Percentiles rank a stretch among this genome's conserved stretches.
Evolutionary conservation across 192 early-diverging fungal species (phyloP).

Genomic region (Coemansia sp.): DNA sequence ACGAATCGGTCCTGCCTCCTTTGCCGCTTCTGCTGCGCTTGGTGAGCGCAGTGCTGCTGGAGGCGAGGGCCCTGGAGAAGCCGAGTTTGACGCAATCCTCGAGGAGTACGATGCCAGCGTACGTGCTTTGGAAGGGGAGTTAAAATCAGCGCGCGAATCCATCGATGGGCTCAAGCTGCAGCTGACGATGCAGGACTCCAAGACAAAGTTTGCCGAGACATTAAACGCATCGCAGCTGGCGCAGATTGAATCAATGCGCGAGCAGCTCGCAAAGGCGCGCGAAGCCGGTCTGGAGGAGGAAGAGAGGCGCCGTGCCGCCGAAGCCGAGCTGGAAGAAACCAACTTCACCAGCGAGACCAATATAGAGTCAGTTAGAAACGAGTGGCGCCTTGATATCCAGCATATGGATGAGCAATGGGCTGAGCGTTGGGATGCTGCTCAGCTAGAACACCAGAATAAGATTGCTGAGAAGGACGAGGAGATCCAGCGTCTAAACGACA

Average conservation of each 20-base stretch:
- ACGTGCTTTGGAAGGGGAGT: constrained; percentile 61
- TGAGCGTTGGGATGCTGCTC: constrained; percentile 46
- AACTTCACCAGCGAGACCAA: constrained; percentile 37
- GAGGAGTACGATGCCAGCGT: constrained; percentile 71
- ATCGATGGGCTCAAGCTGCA: constrained; percentile 59
- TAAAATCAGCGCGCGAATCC: constrained; percentile 59
- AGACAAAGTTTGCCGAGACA: constrained; percentile 53
- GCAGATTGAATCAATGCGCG: constrained; percentile 52
- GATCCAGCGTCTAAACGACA: not conserved
- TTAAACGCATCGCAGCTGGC: constrained; percentile 50
- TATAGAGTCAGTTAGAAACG: constrained; percentile 23
- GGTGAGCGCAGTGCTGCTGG: not conserved
- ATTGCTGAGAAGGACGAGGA: constrained; percentile 11
- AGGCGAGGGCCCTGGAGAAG: constrained; percentile 44
- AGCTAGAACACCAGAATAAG: constrained; percentile 19
- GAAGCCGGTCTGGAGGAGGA: constrained; percentile 52
- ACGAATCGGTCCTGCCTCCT: not conserved
- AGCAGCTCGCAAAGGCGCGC: constrained; percentile 41
- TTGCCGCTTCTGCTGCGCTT: constrained; percentile 4
- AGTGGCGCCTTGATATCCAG: constrained; percentile 41
- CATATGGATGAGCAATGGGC: constrained; percentile 45
- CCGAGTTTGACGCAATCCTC: constrained; percentile 67
- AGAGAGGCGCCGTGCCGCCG: constrained; percentile 50
- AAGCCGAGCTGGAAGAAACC: constrained; percentile 60
- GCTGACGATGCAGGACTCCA: constrained; percentile 60